These are phyloP conservation scores for Ceratobasidium papillatum DNA, from an alignment of 1,284 basidiomycete species.

Conservation along the genomic window DNA sequence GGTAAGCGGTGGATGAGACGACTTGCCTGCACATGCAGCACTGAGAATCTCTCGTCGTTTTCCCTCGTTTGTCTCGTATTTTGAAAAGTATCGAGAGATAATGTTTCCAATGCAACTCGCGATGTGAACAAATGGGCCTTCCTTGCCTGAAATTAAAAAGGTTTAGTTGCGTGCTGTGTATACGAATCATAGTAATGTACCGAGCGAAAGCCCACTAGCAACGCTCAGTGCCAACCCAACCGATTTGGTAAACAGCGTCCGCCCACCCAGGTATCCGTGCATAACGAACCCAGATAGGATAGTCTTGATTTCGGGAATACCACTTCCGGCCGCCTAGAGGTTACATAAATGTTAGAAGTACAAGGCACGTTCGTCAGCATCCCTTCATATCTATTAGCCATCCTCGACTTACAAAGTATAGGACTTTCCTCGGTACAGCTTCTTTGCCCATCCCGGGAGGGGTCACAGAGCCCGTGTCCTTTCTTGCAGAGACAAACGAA, in stretches of 20 bases:
- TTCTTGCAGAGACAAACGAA: constrained; percentile 52
- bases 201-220: constrained; percentile 88
- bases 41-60: constrained; percentile 93
- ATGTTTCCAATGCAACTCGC: constrained; percentile 96
- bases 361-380: constrained; percentile 22
- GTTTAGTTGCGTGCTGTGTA: constrained; percentile 41
- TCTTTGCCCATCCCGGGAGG: constrained; percentile 51
- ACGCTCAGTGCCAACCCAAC: constrained; percentile 91
- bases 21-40: constrained; percentile 77
- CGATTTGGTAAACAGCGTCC: constrained; percentile 90
- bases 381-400: constrained; percentile 32
- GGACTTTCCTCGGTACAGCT: constrained; percentile 63
- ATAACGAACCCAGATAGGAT: constrained; percentile 98
- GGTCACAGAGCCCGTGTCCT: constrained; percentile 46
- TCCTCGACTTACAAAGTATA: constrained; percentile 76
- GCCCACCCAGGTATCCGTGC: constrained; percentile 92
- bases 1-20: constrained; percentile 53
- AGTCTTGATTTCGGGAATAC: constrained; percentile 97
- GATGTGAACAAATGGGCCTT: constrained; percentile 97
- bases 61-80: constrained; percentile 94
- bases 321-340: constrained; percentile 86
- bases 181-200: constrained; percentile 52
- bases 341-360: constrained; percentile 40
- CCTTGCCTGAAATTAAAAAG: constrained; percentile 65
- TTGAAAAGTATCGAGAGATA: constrained; percentile 83